Evolutionary conservation across 768 basidiomycete species (phyloP), one percentile per base, ranked within the genome.

Genomic region (Leccinum incarnatum): DNA sequence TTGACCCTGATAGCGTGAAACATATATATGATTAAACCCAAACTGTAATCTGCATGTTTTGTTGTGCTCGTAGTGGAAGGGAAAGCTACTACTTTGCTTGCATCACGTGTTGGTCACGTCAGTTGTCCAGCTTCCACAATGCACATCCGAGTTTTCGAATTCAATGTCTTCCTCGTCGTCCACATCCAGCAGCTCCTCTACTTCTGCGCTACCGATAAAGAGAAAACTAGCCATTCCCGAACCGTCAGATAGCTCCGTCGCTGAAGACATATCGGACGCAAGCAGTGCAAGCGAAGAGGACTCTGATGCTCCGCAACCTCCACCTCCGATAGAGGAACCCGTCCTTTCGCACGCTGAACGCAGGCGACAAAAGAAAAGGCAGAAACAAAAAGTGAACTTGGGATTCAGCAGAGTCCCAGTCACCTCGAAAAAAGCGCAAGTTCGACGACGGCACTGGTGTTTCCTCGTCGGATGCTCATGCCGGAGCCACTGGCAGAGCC

Each of bases 281-380:
- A 40, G 32, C 51, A 52, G 51, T 48, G 17, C 48, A n/a, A 62
- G 59, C 2, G 55, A 66, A 50, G 42, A 63, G 10, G 58, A 56
- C 17, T 21, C 29, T 42, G 46, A 65, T 9, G 52, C 48, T 9
- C 54, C 56, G 15, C 56, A 48, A 49, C 61, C 48, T 17, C 52
- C 47, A 19, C 56, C 58, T 4, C 15, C 49, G 7, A 29, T 42
- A 9, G 60, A 61, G 15, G 57, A 64, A 29, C 79, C 79, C 21
- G 86, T 83, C 6, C 79, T 92, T 56, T 93, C 91, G 3, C 91
- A 92, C 72, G 87, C 87, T 6, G 87, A 89, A 69, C 81, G 78
- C 56, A 79, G 91, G 27, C 80, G 81, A 54, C 82, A 83, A 71
- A 87, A 85, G 74, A 85, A 74, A 64, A 77, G 70, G 42, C 64